phyloP scores from a whole-genome alignment of 2,329 filamentous ascomycete species.

The Monascus ruber region DNA sequence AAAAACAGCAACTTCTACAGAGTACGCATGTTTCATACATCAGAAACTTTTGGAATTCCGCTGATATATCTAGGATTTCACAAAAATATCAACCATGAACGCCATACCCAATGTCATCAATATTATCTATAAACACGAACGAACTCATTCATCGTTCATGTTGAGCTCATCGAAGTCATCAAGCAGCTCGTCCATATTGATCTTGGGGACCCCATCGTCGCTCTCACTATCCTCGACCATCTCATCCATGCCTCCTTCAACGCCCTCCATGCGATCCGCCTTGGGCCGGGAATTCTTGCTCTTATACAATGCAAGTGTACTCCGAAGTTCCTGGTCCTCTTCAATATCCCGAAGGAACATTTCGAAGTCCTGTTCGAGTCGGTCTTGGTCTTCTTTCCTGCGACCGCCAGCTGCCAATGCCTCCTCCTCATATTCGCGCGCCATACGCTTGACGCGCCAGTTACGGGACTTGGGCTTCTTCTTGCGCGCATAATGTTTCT shows the following conservation, averaged over 20 bases:
- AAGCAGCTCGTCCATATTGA: constrained; percentile 70
- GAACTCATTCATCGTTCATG: constrained; percentile 38
- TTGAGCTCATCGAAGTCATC: constrained; percentile 89
- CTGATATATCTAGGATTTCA: not conserved
- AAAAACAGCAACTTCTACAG: not conserved
- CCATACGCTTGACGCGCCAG: constrained; percentile 94
- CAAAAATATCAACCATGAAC: not conserved
- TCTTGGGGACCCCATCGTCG: constrained; percentile 56
- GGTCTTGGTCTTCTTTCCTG: constrained; percentile 65
- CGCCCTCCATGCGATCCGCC: constrained; percentile 35
- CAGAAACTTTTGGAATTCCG: not conserved
- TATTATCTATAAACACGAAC: not conserved
- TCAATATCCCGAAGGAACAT: constrained; percentile 95
- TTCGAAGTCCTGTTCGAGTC: constrained; percentile 88
- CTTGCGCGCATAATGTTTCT: constrained; percentile 87
- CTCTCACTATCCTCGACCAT: constrained; percentile 49
- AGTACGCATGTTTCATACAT: not conserved
- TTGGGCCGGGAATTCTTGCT: constrained; percentile 38
- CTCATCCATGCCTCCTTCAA: constrained; percentile 14
- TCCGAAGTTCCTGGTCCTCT: constrained; percentile 79
- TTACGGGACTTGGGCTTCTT: constrained; percentile 73
- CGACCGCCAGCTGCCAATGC: constrained; percentile 6
- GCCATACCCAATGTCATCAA: not conserved
- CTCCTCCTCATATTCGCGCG: constrained; percentile 69
- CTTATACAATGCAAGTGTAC: constrained; percentile 80